Conservation (phyloP, 257 asterid genomes). For the Ophiorrhiza pumila region DNA sequence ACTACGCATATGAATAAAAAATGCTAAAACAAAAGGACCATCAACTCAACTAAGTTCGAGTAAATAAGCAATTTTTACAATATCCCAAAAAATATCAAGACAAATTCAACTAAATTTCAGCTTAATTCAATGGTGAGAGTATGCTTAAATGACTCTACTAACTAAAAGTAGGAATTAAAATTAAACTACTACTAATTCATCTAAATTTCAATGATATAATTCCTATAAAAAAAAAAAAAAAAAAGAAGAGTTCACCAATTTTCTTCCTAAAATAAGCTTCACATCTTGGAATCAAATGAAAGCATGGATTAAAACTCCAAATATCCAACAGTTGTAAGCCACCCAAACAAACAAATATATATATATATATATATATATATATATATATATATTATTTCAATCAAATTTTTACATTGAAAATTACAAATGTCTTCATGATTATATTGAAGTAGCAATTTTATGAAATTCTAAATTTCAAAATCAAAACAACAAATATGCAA, state of each 20-base stretch:
- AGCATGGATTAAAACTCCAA: background rate
- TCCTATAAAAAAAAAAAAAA: background rate
- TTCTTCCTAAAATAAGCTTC: background rate
- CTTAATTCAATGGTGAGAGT: background rate
- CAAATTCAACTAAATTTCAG: background rate
- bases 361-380: no score
- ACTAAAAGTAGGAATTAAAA: background rate
- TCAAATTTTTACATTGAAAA: background rate
- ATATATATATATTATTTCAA: no score
- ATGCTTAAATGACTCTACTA: background rate
- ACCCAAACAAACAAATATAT: no score
- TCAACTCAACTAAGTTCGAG: no score
- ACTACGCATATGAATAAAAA: no score
- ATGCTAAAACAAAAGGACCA: no score
- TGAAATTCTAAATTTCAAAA: no score
- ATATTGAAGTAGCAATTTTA: no score
- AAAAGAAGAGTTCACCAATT: background rate
- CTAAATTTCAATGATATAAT: background rate
- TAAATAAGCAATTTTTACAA: no score
- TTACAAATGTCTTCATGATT: background rate
- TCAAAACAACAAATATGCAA: no score
- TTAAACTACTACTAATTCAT: background rate
- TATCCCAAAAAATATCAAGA: background rate
- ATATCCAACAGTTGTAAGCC: no score
- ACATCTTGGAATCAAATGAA: no score